phyloP scores from a whole-genome alignment of 768 basidiomycete genomes.

The Floccularia luteovirens region DNA sequence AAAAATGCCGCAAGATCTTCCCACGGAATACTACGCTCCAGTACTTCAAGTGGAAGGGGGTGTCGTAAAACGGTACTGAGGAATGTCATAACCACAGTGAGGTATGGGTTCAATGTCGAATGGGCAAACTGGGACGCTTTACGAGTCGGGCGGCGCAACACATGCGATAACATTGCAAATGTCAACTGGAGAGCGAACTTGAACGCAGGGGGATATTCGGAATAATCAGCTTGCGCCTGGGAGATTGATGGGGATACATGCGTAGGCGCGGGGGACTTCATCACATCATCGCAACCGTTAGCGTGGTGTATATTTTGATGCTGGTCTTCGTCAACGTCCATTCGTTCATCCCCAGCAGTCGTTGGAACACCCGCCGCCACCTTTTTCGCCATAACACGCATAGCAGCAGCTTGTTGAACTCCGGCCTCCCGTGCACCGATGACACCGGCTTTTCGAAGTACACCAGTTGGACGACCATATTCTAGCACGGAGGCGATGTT shows the following conservation, averaged over 20 bases:
- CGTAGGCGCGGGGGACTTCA: constrained; percentile 19
- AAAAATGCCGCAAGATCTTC: constrained; percentile 60
- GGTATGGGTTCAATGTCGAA: constrained; percentile 74
- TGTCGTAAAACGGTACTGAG: constrained; percentile 71
- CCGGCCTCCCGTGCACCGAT: constrained; percentile 31
- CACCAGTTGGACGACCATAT: constrained; percentile 71
- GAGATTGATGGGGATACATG: too few relatives aligned
- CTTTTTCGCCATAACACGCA: constrained; percentile 48
- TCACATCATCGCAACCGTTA: constrained; percentile 10
- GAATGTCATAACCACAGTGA: constrained; percentile 84
- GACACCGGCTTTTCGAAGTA: constrained; percentile 59
- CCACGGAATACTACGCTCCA: constrained; percentile 87
- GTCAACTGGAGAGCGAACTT: constrained; percentile 72
- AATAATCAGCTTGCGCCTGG: constrained; percentile 21
- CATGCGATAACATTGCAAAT: constrained; percentile 68
- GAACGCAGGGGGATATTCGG: constrained; percentile 58
- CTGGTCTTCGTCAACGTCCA: constrained; percentile 58
- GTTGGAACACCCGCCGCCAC: constrained; percentile 21
- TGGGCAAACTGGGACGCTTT: constrained; percentile 49
- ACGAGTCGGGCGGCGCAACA: constrained; percentile 57
- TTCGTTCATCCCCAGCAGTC: constrained; percentile 33
- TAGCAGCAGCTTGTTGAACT: constrained; percentile 22
- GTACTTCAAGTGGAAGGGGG: constrained; percentile 42
- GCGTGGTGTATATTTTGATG: constrained; percentile 16
- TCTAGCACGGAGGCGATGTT: constrained; percentile 82